Conservation (phyloP, 208 protist genomes). For the Wallacemonas sp. region DNA sequence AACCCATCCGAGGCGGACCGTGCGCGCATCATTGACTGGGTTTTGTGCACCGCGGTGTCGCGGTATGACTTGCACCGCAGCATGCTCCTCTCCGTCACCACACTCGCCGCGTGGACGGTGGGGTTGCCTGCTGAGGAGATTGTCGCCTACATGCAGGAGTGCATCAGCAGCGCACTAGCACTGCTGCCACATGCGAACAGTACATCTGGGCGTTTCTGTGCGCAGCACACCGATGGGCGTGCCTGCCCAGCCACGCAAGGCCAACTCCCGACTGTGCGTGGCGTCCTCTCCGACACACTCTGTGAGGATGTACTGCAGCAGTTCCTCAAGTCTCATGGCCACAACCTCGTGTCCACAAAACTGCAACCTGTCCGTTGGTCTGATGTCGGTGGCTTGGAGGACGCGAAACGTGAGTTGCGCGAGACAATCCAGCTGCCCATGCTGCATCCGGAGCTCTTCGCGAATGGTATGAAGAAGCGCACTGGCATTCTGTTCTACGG, state of each 20-base stretch:
- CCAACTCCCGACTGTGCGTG: constrained; percentile 20
- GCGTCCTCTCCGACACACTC: constrained; percentile 59
- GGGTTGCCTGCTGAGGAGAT: constrained; percentile 71
- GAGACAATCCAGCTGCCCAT: constrained; percentile 87
- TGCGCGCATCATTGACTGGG: not conserved
- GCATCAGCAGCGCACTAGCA: constrained; percentile 23
- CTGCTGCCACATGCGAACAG: constrained; percentile 8
- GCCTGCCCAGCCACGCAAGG: too few species aligned
- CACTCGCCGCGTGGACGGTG: constrained; percentile 71
- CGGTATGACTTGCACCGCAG: constrained; percentile 40
- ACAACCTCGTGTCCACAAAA: constrained; percentile 84
- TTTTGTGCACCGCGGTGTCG: constrained; percentile 16
- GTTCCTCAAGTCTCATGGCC: constrained; percentile 75
- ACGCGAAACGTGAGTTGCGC: constrained; percentile 83
- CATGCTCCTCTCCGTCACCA: constrained; percentile 48
- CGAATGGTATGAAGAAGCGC: constrained; percentile 65
- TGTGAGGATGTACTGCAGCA: constrained; percentile 57
- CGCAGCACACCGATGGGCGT: too few species aligned
- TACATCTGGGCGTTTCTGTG: too few species aligned
- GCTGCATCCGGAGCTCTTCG: constrained; percentile 83
- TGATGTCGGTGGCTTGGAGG: constrained; percentile 91
- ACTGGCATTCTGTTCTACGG: constrained; percentile 92
- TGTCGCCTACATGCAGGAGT: constrained; percentile 52
- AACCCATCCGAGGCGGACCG: constrained; percentile 71
- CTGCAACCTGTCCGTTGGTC: constrained; percentile 86